Evolutionary conservation across 78 protist genomes (phyloP).

Genomic region (Pigoraptor vietnamica): DNA sequence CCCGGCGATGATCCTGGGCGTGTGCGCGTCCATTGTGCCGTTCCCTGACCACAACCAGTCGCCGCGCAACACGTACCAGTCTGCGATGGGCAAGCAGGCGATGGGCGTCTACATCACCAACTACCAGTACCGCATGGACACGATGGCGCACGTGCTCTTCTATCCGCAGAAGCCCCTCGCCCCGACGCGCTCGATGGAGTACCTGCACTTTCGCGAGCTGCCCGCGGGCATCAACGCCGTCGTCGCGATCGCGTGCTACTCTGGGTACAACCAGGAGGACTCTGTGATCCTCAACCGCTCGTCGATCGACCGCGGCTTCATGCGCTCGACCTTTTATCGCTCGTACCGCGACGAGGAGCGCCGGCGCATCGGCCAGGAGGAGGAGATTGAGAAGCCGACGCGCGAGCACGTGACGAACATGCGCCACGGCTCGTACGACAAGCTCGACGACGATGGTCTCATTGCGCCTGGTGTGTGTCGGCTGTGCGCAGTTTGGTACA

Average conservation of each 20-base stretch:
- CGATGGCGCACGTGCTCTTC: conserved; percentile 93
- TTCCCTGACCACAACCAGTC: conserved; percentile 99
- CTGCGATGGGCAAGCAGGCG: conserved; percentile 99
- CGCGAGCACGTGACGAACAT: conserved; percentile 1
- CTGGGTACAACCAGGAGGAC: conserved; percentile 99
- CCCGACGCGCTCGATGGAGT: conserved; percentile 92
- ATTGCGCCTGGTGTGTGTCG: conserved; percentile 81
- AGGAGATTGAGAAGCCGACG: conserved; percentile 38
- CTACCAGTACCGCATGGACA: conserved; percentile 97
- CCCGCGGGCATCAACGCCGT: conserved; percentile 99
- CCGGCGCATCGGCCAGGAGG: neutral
- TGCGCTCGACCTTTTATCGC: conserved; percentile 87
- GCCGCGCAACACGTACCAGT: conserved; percentile 99
- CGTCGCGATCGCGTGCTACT: conserved; percentile 95
- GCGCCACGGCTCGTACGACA: conserved; percentile 57
- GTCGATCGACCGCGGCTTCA: conserved; percentile 98
- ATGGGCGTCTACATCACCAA: conserved; percentile 94
- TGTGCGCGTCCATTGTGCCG: conserved; percentile 98
- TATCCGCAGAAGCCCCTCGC: conserved; percentile 99
- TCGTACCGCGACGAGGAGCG: conserved; percentile 68
- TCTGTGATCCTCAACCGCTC: conserved; percentile 95
- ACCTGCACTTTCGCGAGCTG: conserved; percentile 88
- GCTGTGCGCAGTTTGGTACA: neutral
- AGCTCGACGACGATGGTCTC: conserved; percentile 97
- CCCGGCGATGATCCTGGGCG: conserved; percentile 99